Evolutionary conservation across 2,329 filamentous ascomycete genomes (phyloP).

Genomic region (Colletotrichum graminicola): DNA sequence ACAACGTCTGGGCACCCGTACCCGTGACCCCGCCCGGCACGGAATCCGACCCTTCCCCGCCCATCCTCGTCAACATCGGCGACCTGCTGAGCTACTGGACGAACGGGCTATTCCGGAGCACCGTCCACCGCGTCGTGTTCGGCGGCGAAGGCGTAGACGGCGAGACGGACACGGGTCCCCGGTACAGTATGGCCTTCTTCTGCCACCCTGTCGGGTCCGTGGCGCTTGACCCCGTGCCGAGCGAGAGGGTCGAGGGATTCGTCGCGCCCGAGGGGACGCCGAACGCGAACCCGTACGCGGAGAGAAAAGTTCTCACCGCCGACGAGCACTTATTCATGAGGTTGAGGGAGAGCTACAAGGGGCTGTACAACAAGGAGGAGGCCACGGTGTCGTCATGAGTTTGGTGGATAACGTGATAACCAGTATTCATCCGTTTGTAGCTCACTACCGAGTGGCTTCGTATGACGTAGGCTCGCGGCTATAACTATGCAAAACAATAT

Average conservation of each 20-base stretch:
- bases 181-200: slow-evolving; percentile 78
- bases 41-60: slow-evolving; percentile 71
- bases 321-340: slow-evolving; percentile 73
- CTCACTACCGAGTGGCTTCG: background rate
- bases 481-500: slow-evolving; percentile 8
- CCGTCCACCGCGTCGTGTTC: slow-evolving; percentile 90
- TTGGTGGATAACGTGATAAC: background rate
- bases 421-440: background rate
- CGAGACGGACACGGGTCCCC: slow-evolving; percentile 63
- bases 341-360: slow-evolving; percentile 69
- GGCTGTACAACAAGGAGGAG: slow-evolving; percentile 65
- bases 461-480: background rate
- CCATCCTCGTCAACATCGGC: slow-evolving; percentile 84
- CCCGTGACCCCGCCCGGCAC: slow-evolving; percentile 74
- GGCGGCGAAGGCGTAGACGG: slow-evolving; percentile 47
- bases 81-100: slow-evolving; percentile 88
- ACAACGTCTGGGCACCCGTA: slow-evolving; percentile 70
- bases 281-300: slow-evolving; percentile 61
- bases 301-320: slow-evolving; percentile 70
- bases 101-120: slow-evolving; percentile 85
- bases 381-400: slow-evolving; percentile 16
- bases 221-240: slow-evolving; percentile 70
- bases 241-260: slow-evolving; percentile 64
- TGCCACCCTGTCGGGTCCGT: slow-evolving; percentile 71
- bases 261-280: slow-evolving; percentile 49